phyloP scores from a whole-genome alignment of 345 rosid species.

The Capsella bursapastoris region DNA sequence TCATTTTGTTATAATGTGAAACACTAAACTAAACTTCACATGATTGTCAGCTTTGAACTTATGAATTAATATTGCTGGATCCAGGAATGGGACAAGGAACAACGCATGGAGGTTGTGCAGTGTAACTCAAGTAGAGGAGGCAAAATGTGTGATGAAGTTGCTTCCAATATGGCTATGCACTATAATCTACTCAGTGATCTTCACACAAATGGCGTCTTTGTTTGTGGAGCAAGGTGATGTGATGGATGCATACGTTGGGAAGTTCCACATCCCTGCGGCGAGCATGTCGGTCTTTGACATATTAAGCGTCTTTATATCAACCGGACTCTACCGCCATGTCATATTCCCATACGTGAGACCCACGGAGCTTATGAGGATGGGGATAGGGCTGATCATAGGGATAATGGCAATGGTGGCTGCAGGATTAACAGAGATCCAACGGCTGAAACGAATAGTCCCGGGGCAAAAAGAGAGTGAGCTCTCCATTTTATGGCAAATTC shows the following conservation, averaged over 20 bases:
- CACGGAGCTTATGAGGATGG: conserved; percentile 89
- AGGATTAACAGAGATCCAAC: conserved; percentile 64
- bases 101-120: conserved; percentile 83
- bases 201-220: conserved; percentile 78
- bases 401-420: conserved; percentile 85
- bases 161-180: conserved; percentile 77
- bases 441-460: conserved; percentile 52
- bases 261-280: conserved; percentile 83
- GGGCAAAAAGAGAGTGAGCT: conserved; percentile 63
- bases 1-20: not conserved
- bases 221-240: conserved; percentile 78
- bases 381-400: conserved; percentile 77
- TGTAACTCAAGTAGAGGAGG: conserved; percentile 84
- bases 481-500: conserved; percentile 87
- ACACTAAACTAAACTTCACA: no score
- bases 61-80: not conserved
- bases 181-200: conserved; percentile 70
- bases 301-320: conserved; percentile 70
- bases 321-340: conserved; percentile 68
- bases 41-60: not conserved
- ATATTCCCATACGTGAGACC: conserved; percentile 75
- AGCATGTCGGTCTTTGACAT: conserved; percentile 94
- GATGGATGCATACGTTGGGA: conserved; percentile 59
- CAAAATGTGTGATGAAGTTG: conserved; percentile 72
- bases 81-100: conserved; percentile 24